Conservation (phyloP, 73 alveolate species). For the Uronychia binucleata region DNA sequence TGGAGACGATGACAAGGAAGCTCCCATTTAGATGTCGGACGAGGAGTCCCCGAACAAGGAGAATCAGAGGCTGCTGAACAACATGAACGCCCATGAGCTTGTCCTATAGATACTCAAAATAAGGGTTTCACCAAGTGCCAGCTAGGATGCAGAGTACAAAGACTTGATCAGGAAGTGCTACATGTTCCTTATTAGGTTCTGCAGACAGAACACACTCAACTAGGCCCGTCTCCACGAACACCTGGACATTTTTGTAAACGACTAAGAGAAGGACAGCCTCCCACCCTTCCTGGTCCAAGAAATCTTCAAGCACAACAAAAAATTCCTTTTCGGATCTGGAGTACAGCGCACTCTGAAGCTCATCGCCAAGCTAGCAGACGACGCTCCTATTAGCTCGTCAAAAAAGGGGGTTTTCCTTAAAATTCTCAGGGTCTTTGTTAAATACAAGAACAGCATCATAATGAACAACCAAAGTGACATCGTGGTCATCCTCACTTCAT, state of each 20-base stretch:
- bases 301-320: conserved; percentile 49
- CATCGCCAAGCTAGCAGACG: conserved; percentile 28
- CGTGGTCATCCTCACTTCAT: conserved; percentile 23
- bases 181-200: conserved; percentile 55
- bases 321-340: conserved; percentile 15
- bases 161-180: conserved; percentile 22
- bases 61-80: conserved; percentile 58
- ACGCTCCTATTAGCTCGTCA: conserved; percentile 14
- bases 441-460: conserved; percentile 28
- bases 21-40: conserved; percentile 7
- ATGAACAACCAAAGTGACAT: conserved; percentile 45
- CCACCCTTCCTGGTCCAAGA: conserved; percentile 37
- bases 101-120: conserved; percentile 12
- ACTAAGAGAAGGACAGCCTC: conserved; percentile 14
- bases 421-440: conserved; percentile 41
- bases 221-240: conserved; percentile 25
- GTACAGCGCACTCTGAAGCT: conserved; percentile 12
- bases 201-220: conserved; percentile 21
- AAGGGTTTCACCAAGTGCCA: neutral
- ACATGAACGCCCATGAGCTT: conserved; percentile 28
- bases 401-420: conserved; percentile 27
- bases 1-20: neutral
- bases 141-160: neutral
- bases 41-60: conserved; percentile 26
- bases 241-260: conserved; percentile 48